Percentiles rank a stretch among this genome's conserved stretches.
phyloP scores from a whole-genome alignment of 345 rosid species.

The Excoecaria cochinchinensis region DNA sequence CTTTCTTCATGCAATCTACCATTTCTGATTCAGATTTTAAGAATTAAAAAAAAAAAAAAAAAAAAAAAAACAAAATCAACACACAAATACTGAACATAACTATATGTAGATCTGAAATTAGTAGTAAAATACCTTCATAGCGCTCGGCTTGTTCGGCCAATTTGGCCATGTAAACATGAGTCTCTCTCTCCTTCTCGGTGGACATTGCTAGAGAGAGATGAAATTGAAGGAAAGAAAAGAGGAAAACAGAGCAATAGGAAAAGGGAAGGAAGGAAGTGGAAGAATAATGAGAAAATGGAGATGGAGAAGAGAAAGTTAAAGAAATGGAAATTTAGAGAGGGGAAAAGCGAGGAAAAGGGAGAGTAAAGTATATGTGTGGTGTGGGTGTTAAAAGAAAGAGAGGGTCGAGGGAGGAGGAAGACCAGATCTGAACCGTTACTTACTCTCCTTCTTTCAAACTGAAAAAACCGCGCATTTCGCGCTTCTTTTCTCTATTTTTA shows the following conservation, averaged over 20 bases:
- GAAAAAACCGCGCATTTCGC: slow-evolving; percentile 21
- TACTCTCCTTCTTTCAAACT: not conserved
- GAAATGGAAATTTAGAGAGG: slow-evolving; percentile 21
- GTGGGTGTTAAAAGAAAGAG: slow-evolving; percentile 18
- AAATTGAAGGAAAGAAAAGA: not conserved
- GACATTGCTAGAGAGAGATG: slow-evolving; percentile 40
- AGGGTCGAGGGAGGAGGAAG: slow-evolving; percentile 36
- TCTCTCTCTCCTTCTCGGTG: slow-evolving; percentile 78
- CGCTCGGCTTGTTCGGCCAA: slow-evolving; percentile 97
- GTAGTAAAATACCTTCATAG: slow-evolving; percentile 54
- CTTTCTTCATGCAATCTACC: slow-evolving; percentile 94
- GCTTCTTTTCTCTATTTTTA: not conserved
- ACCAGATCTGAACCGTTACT: slow-evolving; percentile 63
- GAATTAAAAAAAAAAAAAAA: not conserved
- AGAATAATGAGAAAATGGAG: not conserved
- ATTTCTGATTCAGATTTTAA: slow-evolving; percentile 52
- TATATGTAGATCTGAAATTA: no score
- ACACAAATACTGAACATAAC: not conserved
- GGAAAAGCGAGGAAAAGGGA: not conserved
- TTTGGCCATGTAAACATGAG: slow-evolving; percentile 87
- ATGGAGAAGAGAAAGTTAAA: not conserved
- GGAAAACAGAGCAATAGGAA: not conserved
- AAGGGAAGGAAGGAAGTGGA: not conserved
- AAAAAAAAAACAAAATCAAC: not conserved
- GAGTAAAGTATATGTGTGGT: not conserved